Conservation (phyloP, 1,284 basidiomycete genomes). For the Cutaneotrichosporon dermatis region DNA sequence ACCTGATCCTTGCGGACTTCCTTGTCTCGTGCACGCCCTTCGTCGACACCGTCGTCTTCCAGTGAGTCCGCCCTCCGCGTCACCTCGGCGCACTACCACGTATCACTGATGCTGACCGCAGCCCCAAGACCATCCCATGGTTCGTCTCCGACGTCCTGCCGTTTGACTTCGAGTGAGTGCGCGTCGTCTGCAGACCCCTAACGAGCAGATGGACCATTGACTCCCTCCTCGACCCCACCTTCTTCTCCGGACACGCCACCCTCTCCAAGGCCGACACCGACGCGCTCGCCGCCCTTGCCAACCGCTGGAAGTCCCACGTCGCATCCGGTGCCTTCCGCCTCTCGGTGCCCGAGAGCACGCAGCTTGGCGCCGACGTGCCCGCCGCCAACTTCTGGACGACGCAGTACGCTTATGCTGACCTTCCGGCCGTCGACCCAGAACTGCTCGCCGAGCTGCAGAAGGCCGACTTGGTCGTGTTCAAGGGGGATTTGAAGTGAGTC, state of each 20-base stretch:
- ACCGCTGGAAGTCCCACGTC: constrained; percentile 70
- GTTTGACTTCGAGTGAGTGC: constrained; percentile 59
- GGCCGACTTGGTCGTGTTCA: constrained; percentile 84
- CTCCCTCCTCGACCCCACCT: constrained; percentile 52
- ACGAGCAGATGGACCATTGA: constrained; percentile 50
- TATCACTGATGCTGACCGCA: constrained; percentile 36
- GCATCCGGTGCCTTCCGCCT: constrained; percentile 67
- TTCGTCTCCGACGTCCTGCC: constrained; percentile 90
- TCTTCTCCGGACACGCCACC: constrained; percentile 59
- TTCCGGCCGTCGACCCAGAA: constrained; percentile 59
- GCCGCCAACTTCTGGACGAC: constrained; percentile 74
- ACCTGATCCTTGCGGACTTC: constrained; percentile 92
- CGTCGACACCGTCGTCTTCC: constrained; percentile 75
- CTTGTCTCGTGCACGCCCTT: constrained; percentile 80
- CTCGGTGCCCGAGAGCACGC: constrained; percentile 62
- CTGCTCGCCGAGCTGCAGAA: constrained; percentile 60
- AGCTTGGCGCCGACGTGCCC: constrained; percentile 55
- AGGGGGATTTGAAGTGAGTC: constrained; percentile 84
- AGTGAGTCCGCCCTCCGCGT: constrained; percentile 56
- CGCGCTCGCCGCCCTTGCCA: constrained; percentile 59
- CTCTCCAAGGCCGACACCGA: constrained; percentile 28
- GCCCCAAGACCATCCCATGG: constrained; percentile 78
- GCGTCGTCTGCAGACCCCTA: too few species aligned
- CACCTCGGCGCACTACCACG: too few species aligned
- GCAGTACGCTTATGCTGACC: constrained; percentile 75